Evolutionary conservation across 2,329 filamentous ascomycete genomes (phyloP).

Genomic region (Ophiocordyceps unilateralis): DNA sequence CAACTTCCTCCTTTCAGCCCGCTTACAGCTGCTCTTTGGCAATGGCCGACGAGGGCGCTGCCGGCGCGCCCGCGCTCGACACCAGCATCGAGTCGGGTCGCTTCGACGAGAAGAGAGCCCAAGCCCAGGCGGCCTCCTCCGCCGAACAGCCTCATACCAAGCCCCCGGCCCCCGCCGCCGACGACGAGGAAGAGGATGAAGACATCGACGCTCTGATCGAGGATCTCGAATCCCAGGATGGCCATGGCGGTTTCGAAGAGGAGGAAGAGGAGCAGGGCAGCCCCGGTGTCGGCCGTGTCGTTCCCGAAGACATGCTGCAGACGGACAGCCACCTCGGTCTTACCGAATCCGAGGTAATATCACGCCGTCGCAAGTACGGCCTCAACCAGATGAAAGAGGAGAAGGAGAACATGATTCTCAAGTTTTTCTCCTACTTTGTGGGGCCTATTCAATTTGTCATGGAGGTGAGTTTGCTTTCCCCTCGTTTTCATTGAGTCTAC

Average conservation of each 20-base stretch:
- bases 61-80: conserved; percentile 39
- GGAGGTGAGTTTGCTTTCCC: conserved; percentile 42
- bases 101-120: conserved; percentile 45
- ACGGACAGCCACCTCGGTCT: conserved; percentile 61
- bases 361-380: conserved; percentile 54
- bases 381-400: conserved; percentile 85
- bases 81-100: conserved; percentile 47
- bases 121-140: conserved; percentile 9
- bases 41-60: conserved; percentile 38
- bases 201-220: conserved; percentile 78
- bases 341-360: conserved; percentile 48
- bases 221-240: conserved; percentile 71
- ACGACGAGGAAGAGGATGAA: conserved; percentile 57
- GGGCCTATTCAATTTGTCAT: conserved; percentile 90
- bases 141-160: conserved; percentile 15
- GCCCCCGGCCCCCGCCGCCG: conserved; percentile 33
- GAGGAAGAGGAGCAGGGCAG: conserved; percentile 30
- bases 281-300: conserved; percentile 37
- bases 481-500: background rate
- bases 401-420: conserved; percentile 69
- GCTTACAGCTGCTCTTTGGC: background rate
- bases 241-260: conserved; percentile 45
- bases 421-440: conserved; percentile 70
- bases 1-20: background rate
- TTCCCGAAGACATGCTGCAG: conserved; percentile 60